A percentile compares a stretch with the other conserved stretches of the same genome.
Conservation (phyloP, 345 rosid genomes). For the Rhodomyrtus tomentosa region DNA sequence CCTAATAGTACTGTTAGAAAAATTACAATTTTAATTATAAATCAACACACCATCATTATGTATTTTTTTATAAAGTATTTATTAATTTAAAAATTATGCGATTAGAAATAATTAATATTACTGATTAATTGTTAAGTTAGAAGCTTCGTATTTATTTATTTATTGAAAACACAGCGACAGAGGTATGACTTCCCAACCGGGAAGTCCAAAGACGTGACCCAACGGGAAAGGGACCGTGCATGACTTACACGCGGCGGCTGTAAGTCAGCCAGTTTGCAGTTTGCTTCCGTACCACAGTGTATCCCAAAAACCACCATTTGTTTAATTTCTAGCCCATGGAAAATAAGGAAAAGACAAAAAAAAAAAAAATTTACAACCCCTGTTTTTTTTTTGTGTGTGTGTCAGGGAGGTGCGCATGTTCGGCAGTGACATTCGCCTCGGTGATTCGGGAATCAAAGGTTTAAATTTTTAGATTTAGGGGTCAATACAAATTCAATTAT, state of each 20-base stretch:
- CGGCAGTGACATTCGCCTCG: background rate
- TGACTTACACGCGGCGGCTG: background rate
- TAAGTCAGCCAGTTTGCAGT: background rate
- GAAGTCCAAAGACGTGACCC: background rate
- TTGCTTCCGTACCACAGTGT: background rate
- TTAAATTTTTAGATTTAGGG: background rate
- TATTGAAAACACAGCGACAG: no score
- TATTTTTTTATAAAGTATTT: no score
- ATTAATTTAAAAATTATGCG: no score
- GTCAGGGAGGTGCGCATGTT: background rate
- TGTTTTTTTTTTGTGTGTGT: background rate
- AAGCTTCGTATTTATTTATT: no score
- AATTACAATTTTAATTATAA: no score
- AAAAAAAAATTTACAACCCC: background rate
- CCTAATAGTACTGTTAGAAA: no score
- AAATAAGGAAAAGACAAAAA: background rate
- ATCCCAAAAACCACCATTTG: background rate
- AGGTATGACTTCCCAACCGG: background rate
- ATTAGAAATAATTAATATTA: no score
- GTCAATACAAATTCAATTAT: background rate
- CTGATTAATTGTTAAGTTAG: no score
- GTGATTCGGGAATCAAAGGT: background rate
- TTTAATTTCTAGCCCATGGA: background rate
- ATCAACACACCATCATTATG: no score
- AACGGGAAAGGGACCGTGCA: background rate